Percentiles rank a stretch among this genome's conserved stretches.
These are phyloP conservation scores for Phytophthora foliorum DNA, from an alignment of 352 stramenopile genomes.

Conservation along the genomic window DNA sequence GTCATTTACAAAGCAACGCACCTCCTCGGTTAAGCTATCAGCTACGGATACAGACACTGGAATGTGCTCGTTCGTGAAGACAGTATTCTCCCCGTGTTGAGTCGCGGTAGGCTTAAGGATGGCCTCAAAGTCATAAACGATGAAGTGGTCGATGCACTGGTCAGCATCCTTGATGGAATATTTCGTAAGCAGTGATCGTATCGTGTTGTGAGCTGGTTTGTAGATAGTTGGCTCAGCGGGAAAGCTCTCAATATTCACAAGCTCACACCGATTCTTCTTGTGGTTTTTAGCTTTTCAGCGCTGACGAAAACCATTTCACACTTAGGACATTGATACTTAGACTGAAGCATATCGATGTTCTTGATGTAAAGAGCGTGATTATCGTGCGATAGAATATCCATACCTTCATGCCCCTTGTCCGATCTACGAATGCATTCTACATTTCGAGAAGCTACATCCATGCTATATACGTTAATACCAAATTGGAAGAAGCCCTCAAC, in stretches of 20 bases:
- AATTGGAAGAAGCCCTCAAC: slow-evolving; percentile 15
- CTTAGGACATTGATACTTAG: neutral
- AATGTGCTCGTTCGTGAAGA: slow-evolving; percentile 18
- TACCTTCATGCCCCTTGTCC: no score
- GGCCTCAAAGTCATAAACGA: slow-evolving; percentile 23
- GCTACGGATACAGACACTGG: slow-evolving; percentile 11
- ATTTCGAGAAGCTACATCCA: slow-evolving; percentile 10
- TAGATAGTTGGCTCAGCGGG: no score
- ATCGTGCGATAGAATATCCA: no score
- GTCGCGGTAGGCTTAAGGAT: slow-evolving; percentile 11
- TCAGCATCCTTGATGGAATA: slow-evolving; percentile 14
- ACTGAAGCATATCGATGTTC: neutral
- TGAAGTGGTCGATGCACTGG: slow-evolving; percentile 30
- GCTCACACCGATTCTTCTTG: no score
- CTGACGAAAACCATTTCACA: neutral
- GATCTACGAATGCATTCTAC: neutral
- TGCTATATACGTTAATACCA: slow-evolving; percentile 8
- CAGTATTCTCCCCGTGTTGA: slow-evolving; percentile 11
- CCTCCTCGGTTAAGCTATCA: slow-evolving; percentile 15
- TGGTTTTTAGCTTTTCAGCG: neutral
- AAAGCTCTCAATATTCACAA: no score
- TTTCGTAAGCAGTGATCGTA: slow-evolving; percentile 1
- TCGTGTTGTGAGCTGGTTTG: neutral
- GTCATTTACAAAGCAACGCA: slow-evolving; percentile 15
- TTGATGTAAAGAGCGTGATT: no score